Percentiles rank a stretch among this genome's conserved stretches.
These are phyloP conservation scores for Lizanozyma gosingica DNA, from an alignment of 1,139 yeast species.

Conservation along the genomic window DNA sequence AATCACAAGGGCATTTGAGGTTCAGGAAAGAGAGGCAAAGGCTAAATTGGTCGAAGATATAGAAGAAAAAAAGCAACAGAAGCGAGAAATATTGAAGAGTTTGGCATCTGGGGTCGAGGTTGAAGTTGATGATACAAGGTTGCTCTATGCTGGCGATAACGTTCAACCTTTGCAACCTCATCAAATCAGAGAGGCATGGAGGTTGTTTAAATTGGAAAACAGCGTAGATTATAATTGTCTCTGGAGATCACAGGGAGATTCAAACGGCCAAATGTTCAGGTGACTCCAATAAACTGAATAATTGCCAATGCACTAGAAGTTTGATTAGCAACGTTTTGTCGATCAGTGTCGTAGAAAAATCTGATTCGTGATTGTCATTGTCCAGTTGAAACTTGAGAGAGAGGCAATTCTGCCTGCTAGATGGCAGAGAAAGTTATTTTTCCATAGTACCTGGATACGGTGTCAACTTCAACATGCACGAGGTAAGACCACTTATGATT, in stretches of 20 bases:
- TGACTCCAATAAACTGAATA: too few relatives aligned
- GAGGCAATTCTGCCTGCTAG: too few relatives aligned
- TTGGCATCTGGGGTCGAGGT: conserved; percentile 23
- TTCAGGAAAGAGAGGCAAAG: conserved; percentile 47
- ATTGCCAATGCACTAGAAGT: too few relatives aligned
- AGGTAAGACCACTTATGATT: too few relatives aligned
- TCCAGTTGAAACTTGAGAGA: too few relatives aligned
- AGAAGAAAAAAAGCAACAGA: conserved; percentile 27
- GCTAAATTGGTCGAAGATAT: conserved; percentile 30
- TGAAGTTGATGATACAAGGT: conserved; percentile 20
- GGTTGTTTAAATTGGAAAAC: conserved; percentile 58
- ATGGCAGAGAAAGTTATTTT: too few relatives aligned
- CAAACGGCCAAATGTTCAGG: conserved; percentile 60
- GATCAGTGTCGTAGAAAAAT: too few relatives aligned
- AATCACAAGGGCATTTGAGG: conserved; percentile 70
- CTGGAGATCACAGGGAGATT: conserved; percentile 71
- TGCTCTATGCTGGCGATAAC: conserved; percentile 30
- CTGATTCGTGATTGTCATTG: too few relatives aligned
- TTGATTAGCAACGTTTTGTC: too few relatives aligned
- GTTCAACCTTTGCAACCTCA: conserved; percentile 68
- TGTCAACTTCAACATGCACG: too few relatives aligned
- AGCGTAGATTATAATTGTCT: conserved; percentile 53
- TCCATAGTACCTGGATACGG: too few relatives aligned
- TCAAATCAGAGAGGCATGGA: conserved; percentile 84
- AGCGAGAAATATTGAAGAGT: conserved; percentile 18